A percentile compares a stretch with the other conserved stretches of the same genome.
Conservation (phyloP, 805 yeast genomes). For the Clavispora asparagi region DNA sequence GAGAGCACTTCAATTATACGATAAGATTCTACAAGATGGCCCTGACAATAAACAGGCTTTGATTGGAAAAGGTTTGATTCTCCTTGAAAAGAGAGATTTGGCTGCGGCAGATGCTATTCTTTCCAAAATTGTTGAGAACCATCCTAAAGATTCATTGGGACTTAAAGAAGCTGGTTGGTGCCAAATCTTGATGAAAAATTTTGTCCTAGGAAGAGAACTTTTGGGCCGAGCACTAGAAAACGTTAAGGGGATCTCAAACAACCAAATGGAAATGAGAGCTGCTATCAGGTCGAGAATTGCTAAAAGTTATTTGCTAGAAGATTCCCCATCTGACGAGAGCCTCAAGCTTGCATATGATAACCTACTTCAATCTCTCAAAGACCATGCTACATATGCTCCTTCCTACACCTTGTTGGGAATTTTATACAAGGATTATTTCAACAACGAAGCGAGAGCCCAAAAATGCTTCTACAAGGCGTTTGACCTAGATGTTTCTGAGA, state of each 20-base stretch:
- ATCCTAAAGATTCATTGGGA: constrained; percentile 55
- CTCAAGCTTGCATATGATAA: constrained; percentile 50
- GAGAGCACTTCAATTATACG: constrained; percentile 68
- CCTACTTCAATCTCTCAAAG: constrained; percentile 59
- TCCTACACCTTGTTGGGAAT: constrained; percentile 79
- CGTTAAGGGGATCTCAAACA: constrained; percentile 47
- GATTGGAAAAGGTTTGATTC: constrained; percentile 78
- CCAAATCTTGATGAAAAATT: constrained; percentile 48
- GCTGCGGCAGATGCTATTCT: constrained; percentile 52
- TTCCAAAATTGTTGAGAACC: constrained; percentile 40
- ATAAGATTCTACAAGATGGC: constrained; percentile 44
- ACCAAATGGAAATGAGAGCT: constrained; percentile 54
- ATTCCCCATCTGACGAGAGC: constrained; percentile 11
- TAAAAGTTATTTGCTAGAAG: constrained; percentile 45
- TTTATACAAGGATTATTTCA: constrained; percentile 54
- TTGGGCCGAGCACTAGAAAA: constrained; percentile 39
- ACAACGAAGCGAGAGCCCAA: constrained; percentile 64
- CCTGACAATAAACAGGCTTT: constrained; percentile 51
- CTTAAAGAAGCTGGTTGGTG: constrained; percentile 77
- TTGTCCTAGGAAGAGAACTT: constrained; percentile 46
- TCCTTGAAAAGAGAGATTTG: constrained; percentile 59
- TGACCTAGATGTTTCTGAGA: constrained; percentile 75
- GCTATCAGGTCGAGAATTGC: constrained; percentile 70
- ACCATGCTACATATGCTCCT: constrained; percentile 62
- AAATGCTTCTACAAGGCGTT: constrained; percentile 88